phyloP scores from a whole-genome alignment of 2,329 filamentous ascomycete genomes.

The Alternaria tenuissima region DNA sequence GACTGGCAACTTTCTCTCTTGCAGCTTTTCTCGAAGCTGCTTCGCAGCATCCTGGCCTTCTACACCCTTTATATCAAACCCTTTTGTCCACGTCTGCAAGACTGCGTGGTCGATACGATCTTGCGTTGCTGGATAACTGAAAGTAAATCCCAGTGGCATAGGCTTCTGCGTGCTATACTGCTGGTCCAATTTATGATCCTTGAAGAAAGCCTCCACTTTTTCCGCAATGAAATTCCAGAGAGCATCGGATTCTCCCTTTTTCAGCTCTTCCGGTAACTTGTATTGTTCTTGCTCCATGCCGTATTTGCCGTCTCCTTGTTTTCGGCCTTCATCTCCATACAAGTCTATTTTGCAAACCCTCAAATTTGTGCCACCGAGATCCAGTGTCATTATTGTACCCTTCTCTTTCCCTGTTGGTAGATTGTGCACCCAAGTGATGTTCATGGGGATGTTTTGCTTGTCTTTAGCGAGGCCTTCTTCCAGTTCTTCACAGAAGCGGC shows the following conservation, averaged over 20 bases:
- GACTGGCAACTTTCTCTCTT: conserved; percentile 78
- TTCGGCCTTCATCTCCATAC: conserved; percentile 76
- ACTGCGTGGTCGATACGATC: conserved; percentile 93
- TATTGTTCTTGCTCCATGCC: conserved; percentile 93
- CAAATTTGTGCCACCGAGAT: conserved; percentile 96
- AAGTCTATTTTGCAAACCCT: conserved; percentile 93
- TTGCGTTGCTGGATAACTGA: conserved; percentile 93
- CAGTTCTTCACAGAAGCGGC: conserved; percentile 34
- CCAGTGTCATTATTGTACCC: conserved; percentile 86
- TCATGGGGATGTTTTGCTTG: conserved; percentile 73
- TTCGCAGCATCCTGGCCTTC: conserved; percentile 91
- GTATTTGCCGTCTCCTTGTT: conserved; percentile 70
- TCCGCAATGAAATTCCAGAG: conserved; percentile 96
- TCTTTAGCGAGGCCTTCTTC: conserved; percentile 33
- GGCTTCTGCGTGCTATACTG: conserved; percentile 68
- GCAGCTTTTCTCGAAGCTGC: conserved; percentile 81
- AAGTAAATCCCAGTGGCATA: conserved; percentile 89
- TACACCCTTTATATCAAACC: conserved; percentile 91
- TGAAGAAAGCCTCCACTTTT: conserved; percentile 88
- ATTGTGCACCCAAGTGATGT: conserved; percentile 93
- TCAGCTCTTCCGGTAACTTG: conserved; percentile 90
- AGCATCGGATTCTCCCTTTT: conserved; percentile 82
- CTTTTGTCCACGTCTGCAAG: conserved; percentile 96
- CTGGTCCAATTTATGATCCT: conserved; percentile 77
- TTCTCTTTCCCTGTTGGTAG: conserved; percentile 88